Evolutionary conservation across 352 stramenopile species (phyloP).

Genomic region (Phytophthora pluvialis): DNA sequence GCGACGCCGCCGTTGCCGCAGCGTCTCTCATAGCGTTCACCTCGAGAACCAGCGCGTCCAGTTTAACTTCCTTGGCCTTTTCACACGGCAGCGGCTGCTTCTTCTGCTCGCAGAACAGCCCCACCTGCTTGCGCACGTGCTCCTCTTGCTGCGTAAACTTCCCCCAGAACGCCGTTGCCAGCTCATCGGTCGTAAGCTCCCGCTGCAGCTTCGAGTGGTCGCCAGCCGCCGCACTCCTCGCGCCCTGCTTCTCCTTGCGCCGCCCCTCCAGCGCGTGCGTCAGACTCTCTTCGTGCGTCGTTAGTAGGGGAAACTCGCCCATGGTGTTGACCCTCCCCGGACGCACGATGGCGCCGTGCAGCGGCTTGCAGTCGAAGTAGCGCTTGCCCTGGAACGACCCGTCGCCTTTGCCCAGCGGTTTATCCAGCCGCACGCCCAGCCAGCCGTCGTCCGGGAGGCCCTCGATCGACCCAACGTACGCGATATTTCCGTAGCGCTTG

Average conservation of each 20-base stretch:
- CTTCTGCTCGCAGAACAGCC: conserved; percentile 65
- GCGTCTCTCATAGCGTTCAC: conserved; percentile 67
- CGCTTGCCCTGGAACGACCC: conserved; percentile 50
- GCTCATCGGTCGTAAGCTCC: conserved; percentile 55
- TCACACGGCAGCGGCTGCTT: conserved; percentile 54
- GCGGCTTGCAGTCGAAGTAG: conserved; percentile 69
- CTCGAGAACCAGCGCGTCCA: conserved; percentile 58
- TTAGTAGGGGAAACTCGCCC: conserved; percentile 60
- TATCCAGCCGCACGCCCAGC: conserved; percentile 77
- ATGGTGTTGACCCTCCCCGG: conserved; percentile 60
- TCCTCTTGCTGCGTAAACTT: conserved; percentile 62
- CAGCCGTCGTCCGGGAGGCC: conserved; percentile 67
- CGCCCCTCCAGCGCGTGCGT: conserved; percentile 56
- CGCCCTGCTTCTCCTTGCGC: conserved; percentile 46
- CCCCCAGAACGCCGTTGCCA: conserved; percentile 71
- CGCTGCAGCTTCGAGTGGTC: conserved; percentile 22
- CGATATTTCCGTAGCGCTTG: conserved; percentile 73
- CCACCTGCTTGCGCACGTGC: conserved; percentile 55
- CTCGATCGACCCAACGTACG: conserved; percentile 60
- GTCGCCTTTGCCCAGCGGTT: conserved; percentile 81
- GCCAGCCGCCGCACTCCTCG: conserved; percentile 18
- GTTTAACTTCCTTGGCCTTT: conserved; percentile 43
- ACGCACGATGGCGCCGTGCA: conserved; percentile 76
- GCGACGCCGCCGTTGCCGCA: conserved; percentile 63
- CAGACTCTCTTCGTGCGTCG: conserved; percentile 59